Percentiles rank a stretch among this genome's conserved stretches.
Evolutionary conservation across 139 green algal genomes (phyloP).

Genomic region (Tetradesmus obliquus): DNA sequence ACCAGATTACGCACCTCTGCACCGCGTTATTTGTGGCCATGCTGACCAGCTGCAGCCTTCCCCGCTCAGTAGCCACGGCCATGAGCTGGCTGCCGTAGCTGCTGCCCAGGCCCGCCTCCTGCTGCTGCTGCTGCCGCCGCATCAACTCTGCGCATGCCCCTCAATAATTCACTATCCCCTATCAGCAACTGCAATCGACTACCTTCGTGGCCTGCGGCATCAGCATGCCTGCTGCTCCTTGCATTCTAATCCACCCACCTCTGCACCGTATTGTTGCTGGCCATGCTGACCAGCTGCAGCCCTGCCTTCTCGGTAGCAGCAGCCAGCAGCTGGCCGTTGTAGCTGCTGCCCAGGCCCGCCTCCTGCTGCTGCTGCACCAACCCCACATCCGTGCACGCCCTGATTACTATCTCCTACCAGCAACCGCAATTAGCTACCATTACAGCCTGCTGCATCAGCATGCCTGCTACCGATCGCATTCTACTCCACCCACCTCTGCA

Average conservation of each 20-base stretch:
- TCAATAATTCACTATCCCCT: too few species aligned
- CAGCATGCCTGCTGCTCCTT: neutral
- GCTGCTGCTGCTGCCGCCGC: neutral
- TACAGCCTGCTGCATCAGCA: neutral
- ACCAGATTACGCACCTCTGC: neutral
- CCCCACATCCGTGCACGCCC: neutral
- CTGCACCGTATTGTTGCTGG: conserved; percentile 27
- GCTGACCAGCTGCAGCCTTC: conserved; percentile 23
- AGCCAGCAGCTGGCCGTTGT: neutral
- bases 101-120: neutral
- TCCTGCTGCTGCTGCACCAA: neutral
- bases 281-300: conserved; percentile 13
- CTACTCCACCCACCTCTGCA: neutral
- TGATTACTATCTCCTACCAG: too few species aligned
- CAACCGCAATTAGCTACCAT: neutral
- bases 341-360: neutral
- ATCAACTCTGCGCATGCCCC: too few species aligned
- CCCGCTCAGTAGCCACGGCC: conserved; percentile 18
- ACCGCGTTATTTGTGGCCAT: conserved; percentile 38
- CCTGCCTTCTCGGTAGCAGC: conserved; percentile 2
- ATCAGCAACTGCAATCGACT: too few species aligned
- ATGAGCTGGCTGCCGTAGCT: neutral
- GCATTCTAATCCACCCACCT: neutral
- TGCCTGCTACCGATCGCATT: neutral
- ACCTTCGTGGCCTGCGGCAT: neutral